Conservation (phyloP, 768 basidiomycete species). For the Multifurca ochricompacta region DNA sequence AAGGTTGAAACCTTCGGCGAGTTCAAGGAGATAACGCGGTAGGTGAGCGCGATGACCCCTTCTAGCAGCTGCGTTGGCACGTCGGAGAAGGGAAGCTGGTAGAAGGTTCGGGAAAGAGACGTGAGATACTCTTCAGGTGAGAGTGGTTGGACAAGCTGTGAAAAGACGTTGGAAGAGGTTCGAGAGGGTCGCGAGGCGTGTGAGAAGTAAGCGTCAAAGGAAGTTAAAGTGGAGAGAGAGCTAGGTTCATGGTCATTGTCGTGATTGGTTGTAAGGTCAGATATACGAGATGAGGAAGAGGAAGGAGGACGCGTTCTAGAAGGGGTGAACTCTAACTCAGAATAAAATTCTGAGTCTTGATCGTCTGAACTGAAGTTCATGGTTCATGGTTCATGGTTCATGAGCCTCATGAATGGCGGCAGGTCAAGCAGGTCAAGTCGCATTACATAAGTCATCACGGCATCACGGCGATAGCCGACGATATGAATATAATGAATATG, state of each 20-base stretch:
- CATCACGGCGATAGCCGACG: background rate
- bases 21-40: constrained; percentile 58
- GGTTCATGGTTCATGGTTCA: too few relatives aligned
- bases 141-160: constrained; percentile 62
- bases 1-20: constrained; percentile 80
- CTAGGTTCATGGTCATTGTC: constrained; percentile 27
- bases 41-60: constrained; percentile 36
- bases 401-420: too few relatives aligned
- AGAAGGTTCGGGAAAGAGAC: constrained; percentile 26
- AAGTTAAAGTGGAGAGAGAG: constrained; percentile 59
- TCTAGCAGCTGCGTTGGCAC: constrained; percentile 29
- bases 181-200: constrained; percentile 51
- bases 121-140: constrained; percentile 51
- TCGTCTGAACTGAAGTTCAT: constrained; percentile 5
- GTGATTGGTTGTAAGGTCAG: constrained; percentile 25
- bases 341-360: constrained; percentile 9
- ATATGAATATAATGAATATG: too few relatives aligned
- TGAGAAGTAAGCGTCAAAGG: constrained; percentile 84
- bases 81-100: constrained; percentile 27
- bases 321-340: constrained; percentile 11
- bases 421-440: too few relatives aligned
- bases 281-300: constrained; percentile 16
- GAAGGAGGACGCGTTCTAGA: constrained; percentile 14
- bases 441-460: too few relatives aligned
- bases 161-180: constrained; percentile 78